Evolutionary conservation across 1,284 basidiomycete species (phyloP).

Genomic region (Ceratobasidium sp.): DNA sequence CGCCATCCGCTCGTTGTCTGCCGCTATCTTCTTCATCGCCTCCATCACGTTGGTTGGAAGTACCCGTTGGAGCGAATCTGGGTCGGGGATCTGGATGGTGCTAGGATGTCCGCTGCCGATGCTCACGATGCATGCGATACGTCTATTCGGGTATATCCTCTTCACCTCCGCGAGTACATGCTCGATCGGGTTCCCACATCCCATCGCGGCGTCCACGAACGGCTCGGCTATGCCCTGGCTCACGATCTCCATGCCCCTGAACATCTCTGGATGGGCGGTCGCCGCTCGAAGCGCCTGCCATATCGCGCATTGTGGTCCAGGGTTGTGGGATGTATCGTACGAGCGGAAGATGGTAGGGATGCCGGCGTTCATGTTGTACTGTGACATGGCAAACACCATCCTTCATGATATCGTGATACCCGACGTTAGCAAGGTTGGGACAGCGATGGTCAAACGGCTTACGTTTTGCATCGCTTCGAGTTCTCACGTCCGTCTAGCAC

Average conservation of each 20-base stretch:
- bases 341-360: conserved; percentile 16
- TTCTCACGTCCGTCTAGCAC: neutral
- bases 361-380: conserved; percentile 25
- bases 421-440: neutral
- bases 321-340: neutral
- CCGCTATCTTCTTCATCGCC: neutral
- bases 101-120: conserved; percentile 5
- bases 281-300: conserved; percentile 11
- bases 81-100: neutral
- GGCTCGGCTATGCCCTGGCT: neutral
- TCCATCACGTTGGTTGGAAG: neutral
- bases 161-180: conserved; percentile 23
- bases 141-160: neutral
- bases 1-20: conserved; percentile 19
- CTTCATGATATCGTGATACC: neutral
- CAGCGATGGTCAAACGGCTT: neutral
- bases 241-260: conserved; percentile 16
- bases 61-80: neutral
- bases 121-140: conserved; percentile 12
- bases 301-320: neutral
- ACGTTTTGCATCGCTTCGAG: neutral
- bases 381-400: conserved; percentile 16
- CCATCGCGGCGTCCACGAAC: conserved; percentile 29
- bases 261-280: conserved; percentile 23
- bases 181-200: conserved; percentile 31